Conservation (phyloP, 1,139 yeast species). For the Geotrichum bryndzae region DNA sequence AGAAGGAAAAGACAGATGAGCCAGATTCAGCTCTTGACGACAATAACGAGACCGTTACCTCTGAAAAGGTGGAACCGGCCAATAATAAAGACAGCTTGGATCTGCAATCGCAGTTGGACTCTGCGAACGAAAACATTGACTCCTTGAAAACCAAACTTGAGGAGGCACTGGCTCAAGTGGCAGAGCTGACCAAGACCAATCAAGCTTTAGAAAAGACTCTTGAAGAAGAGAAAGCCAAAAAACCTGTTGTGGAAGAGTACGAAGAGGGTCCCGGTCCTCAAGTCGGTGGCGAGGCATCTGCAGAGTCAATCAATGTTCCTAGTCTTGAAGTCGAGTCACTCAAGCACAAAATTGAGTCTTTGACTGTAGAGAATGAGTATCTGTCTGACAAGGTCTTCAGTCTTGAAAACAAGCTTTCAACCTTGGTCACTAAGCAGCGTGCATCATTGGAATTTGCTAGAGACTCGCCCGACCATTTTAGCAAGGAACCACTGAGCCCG, state of each 20-base stretch:
- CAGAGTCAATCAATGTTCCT: neutral
- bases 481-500: constrained; percentile 25
- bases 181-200: constrained; percentile 1
- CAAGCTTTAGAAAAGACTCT: constrained; percentile 12
- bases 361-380: constrained; percentile 26
- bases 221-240: neutral
- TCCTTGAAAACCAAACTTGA: constrained; percentile 6
- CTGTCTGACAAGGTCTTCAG: constrained; percentile 33
- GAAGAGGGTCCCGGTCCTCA: constrained; percentile 13
- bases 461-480: neutral
- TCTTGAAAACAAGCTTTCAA: constrained; percentile 28
- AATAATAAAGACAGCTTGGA: neutral
- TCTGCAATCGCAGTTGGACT: neutral
- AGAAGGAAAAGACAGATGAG: neutral
- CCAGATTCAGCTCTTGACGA: neutral
- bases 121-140: constrained; percentile 12
- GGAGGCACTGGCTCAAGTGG: constrained; percentile 6
- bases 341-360: constrained; percentile 19
- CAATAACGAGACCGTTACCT: neutral
- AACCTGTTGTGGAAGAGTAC: neutral
- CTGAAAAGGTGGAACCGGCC: neutral
- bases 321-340: constrained; percentile 8
- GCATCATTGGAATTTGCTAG: neutral
- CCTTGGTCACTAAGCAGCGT: neutral
- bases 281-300: constrained; percentile 11